phyloP scores from a whole-genome alignment of 306 rosid genomes.

The Dryas drummondii region DNA sequence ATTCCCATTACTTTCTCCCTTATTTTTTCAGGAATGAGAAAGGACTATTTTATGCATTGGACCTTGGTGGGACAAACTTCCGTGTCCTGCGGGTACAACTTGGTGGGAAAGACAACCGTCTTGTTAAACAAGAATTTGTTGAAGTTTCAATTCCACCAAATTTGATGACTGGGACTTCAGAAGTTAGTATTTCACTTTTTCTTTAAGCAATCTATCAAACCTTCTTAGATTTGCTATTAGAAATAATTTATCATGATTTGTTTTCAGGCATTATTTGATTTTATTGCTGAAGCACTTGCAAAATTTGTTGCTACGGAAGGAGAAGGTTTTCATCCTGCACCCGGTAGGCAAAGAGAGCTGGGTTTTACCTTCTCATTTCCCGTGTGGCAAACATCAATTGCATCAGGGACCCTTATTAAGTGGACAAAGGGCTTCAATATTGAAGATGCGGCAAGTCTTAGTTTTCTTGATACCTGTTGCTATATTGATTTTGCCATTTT shows the following conservation, averaged over 20 bases:
- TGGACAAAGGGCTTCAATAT: conserved; percentile 97
- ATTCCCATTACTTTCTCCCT: conserved; percentile 16
- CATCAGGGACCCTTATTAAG: conserved; percentile 85
- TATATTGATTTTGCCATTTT: conserved; percentile 8
- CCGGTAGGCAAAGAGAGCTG: conserved; percentile 91
- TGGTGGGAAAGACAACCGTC: conserved; percentile 74
- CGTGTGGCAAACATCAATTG: conserved; percentile 75
- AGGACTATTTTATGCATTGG: conserved; percentile 88
- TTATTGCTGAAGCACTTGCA: conserved; percentile 71
- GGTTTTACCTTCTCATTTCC: conserved; percentile 99
- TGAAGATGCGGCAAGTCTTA: conserved; percentile 57
- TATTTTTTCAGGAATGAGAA: conserved; percentile 65
- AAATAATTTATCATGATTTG: conserved; percentile 28
- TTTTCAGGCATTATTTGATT: conserved; percentile 85
- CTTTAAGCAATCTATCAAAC: conserved; percentile 22
- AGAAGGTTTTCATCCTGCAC: conserved; percentile 70
- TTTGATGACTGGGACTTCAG: conserved; percentile 80
- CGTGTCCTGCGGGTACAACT: conserved; percentile 84
- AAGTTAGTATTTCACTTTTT: conserved; percentile 69
- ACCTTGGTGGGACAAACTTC: conserved; percentile 97
- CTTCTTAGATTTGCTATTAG: conserved; percentile 9
- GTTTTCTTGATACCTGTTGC: conserved; percentile 26
- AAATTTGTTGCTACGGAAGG: conserved; percentile 81
- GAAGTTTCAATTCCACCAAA: conserved; percentile 97
- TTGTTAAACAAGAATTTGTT: conserved; percentile 47